Percentiles rank a stretch among this genome's conserved stretches.
Conservation (phyloP, 148 eudicot genomes). For the Cornus suecica region DNA sequence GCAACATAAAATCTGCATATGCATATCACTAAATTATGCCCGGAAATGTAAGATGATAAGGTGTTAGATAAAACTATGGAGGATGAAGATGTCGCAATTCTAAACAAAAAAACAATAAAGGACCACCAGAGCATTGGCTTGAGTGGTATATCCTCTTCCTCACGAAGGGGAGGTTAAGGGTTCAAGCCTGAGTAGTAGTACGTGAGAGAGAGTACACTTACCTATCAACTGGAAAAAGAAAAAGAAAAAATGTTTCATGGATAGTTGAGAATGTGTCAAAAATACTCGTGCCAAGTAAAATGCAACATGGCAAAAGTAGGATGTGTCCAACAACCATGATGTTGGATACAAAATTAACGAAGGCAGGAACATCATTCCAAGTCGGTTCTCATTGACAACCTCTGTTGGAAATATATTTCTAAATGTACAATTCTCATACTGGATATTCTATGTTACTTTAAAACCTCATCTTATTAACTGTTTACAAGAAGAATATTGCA, state of each 20-base stretch:
- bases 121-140: not conserved
- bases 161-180: too few species aligned
- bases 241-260: not conserved
- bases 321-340: not conserved
- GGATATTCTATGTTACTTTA: not conserved
- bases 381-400: not conserved
- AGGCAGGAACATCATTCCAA: not conserved
- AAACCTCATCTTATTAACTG: not conserved
- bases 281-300: too few species aligned
- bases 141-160: too few species aligned
- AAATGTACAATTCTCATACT: not conserved
- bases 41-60: not conserved
- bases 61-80: not conserved
- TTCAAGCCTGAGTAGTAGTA: too few species aligned
- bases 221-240: too few species aligned
- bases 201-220: too few species aligned
- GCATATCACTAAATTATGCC: constrained; percentile 1
- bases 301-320: not conserved
- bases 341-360: not conserved
- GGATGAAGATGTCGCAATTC: not conserved
- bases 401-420: not conserved
- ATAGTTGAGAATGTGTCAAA: not conserved
- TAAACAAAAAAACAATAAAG: too few species aligned
- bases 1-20: constrained; percentile 71
- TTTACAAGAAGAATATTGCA: not conserved